Evolutionary conservation across 2,329 filamentous ascomycete genomes (phyloP), one percentile per base, ranked within the genome.

Genomic region (Stromatinia cepivora): DNA sequence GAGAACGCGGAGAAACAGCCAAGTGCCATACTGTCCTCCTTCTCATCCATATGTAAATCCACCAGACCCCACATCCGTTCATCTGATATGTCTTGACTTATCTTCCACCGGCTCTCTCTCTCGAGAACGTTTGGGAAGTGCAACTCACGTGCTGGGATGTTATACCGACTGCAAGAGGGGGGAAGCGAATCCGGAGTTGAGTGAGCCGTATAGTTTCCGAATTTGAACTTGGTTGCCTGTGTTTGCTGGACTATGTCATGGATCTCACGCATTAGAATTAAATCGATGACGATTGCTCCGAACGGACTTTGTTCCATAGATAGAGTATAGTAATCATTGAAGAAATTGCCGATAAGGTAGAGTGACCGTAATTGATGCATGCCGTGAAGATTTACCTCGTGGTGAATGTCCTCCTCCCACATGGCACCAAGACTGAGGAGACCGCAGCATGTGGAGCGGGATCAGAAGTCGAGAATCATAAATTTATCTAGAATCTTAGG

Each of bases 141-240:
- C 25, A 9, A 25, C 45, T 59, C 64, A 67, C 64, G 64, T 67
- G 64, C 52, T 28, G 31, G 15, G n/a, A 36, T 61, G 10, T n/a
- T 31, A 61, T 42, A 67, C 65, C 42, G 54, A 67, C 39, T 54
- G 53, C 15, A 50, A 45, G 52, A 59, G 46, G 6, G 34, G 56
- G 36, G 22, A 59, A 45, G 46, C 15, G 54, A 45, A 34, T 67
- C 31, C 45, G n/a, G 48, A 17, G n/a, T 36, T 42, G 42, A 48
- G 17, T 48, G 53, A 45, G 54, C n/a, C n/a, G 48, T 25, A 67
- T 48, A 36, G 10, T 17, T n/a, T 17, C 28, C 53, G n/a, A 34
- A 31, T 57, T 48, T 28, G 45, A 59, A 36, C 31, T 46, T 59
- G 28, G 11, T 22, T 46, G 36, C 45, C 20, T 25, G 13, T 50